Base-by-base conservation (phyloP, 495 filamentous ascomycete genomes). In the Penicillium cinerascens region DNA sequence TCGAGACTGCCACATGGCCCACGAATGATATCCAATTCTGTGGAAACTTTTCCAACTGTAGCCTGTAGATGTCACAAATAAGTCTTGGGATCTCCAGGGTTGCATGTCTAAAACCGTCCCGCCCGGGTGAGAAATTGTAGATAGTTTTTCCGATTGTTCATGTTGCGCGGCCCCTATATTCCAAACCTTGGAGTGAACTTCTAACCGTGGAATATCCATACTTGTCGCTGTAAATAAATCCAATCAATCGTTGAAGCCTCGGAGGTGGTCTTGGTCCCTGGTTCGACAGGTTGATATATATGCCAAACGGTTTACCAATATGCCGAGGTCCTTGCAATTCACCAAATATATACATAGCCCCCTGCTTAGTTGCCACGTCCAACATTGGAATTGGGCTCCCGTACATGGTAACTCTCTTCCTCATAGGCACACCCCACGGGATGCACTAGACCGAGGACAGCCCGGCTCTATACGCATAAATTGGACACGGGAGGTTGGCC, bases 11-110 rank as follows among this genome's bases (percentile, higher is more conserved):
- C 56, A 44, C 29, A 55, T 55, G 48, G 44, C 49, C 48, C 56
- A 58, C 53, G 48, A 63, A 65, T 56, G 45, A 56, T 50, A 60
- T 60, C 51, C 51, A 43, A 45, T 60, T 55, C 52, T 47, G 48
- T 58, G 50, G 47, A 57, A 44, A 23, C 36, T 42, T 36, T 46
- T 33, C 20, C 26, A 36, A n/a, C 16, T 48, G 17, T 35, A 23
- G 5, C 5, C 9, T 10, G 3, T 2, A 18, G 16, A 11, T 23
- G 1, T n/a, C n/a, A n/a, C n/a, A n/a, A n/a, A n/a, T n/a, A n/a
- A n/a, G n/a, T n/a, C n/a, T n/a, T n/a, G n/a, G n/a, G n/a, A n/a
- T n/a, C n/a, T n/a, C n/a, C n/a, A n/a, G n/a, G n/a, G n/a, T n/a
- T n/a, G n/a, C n/a, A n/a, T n/a, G n/a, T n/a, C n/a, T n/a, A n/a